phyloP scores from a whole-genome alignment of 768 basidiomycete species.

The Nevesoporus exiguus region DNA sequence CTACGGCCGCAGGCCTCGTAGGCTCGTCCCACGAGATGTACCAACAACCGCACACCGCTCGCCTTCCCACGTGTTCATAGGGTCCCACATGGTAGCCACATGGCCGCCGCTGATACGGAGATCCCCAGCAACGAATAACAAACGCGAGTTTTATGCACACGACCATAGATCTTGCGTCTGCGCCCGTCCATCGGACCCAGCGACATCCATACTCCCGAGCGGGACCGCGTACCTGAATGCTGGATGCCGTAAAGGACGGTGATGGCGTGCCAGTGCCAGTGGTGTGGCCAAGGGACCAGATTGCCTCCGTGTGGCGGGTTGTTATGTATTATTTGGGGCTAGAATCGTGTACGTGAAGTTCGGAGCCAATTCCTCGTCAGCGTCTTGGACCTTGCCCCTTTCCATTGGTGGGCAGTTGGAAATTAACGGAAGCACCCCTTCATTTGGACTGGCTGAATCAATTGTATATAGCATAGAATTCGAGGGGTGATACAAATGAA shows the following conservation, averaged over 20 bases:
- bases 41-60: background rate
- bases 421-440: slow-evolving; percentile 2
- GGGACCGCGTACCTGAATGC: background rate
- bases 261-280: background rate
- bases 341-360: background rate
- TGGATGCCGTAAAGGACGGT: background rate
- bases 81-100: background rate
- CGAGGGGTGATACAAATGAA: slow-evolving; percentile 13
- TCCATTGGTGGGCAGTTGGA: slow-evolving; percentile 1
- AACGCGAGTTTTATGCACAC: background rate
- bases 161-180: background rate
- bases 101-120: background rate
- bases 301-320: slow-evolving; percentile 17
- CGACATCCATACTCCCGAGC: background rate
- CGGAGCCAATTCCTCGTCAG: background rate
- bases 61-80: background rate
- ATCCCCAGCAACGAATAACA: background rate
- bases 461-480: slow-evolving; percentile 17
- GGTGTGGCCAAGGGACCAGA: slow-evolving; percentile 17
- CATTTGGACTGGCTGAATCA: slow-evolving; percentile 11
- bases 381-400: background rate
- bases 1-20: background rate
- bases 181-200: background rate
- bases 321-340: background rate
- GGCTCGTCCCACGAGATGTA: slow-evolving; percentile 1